A percentile compares a stretch with the other conserved stretches of the same genome.
Evolutionary conservation across 345 rosid genomes (phyloP).

Genomic region (Gossypium anomalum): DNA sequence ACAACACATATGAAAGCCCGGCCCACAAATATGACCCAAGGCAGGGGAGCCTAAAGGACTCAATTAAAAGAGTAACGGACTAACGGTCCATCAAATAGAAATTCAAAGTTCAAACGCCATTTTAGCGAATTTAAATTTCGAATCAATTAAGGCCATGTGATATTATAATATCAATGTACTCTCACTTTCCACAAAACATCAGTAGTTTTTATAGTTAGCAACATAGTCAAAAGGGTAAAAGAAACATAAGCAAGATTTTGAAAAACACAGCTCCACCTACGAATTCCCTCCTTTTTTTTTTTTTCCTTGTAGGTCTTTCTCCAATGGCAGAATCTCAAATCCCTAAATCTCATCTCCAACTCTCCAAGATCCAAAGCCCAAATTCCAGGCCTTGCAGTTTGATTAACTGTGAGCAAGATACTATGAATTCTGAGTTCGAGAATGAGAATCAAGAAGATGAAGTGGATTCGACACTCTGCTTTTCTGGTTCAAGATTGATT

Average conservation of each 20-base stretch:
- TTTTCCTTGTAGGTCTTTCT: not conserved
- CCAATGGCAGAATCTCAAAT: not conserved
- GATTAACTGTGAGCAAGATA: not conserved
- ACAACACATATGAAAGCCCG: not conserved
- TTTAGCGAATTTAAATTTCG: constrained; percentile 18
- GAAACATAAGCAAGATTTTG: not conserved
- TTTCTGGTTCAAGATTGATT: constrained; percentile 30
- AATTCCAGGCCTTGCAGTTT: not conserved
- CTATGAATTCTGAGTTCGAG: constrained; percentile 2
- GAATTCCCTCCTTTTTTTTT: not conserved
- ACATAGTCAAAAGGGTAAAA: not conserved
- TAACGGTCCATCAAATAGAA: not conserved
- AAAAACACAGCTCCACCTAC: not conserved
- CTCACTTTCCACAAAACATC: not conserved
- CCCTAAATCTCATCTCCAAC: not conserved
- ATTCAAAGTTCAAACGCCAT: constrained; percentile 8
- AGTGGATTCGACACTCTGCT: constrained; percentile 31
- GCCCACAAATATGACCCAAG: not conserved
- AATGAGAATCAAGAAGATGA: constrained; percentile 8
- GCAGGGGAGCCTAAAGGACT: not conserved
- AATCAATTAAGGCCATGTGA: not conserved
- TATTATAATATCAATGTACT: not conserved
- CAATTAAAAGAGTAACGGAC: constrained; percentile 2
- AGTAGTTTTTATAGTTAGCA: not conserved
- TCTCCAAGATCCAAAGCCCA: not conserved